Evolutionary conservation across 1,284 basidiomycete genomes (phyloP).

Genomic region (Moniliophthora roreri): DNA sequence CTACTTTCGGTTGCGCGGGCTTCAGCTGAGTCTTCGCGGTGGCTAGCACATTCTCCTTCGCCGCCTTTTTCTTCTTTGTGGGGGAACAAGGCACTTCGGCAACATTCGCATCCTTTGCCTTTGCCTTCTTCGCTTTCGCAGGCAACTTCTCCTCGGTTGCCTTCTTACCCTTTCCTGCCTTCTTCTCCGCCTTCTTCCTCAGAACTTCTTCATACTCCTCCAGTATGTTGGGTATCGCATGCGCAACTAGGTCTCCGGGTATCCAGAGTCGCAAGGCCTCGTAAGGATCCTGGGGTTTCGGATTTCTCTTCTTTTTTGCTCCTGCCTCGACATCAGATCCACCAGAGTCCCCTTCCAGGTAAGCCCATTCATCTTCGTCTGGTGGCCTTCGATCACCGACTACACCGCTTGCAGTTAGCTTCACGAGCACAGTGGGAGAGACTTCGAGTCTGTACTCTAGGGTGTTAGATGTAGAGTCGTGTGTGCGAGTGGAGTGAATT

Average conservation of each 20-base stretch:
- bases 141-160: conserved; percentile 7
- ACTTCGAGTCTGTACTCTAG: conserved; percentile 76
- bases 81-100: not conserved
- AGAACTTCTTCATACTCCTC: conserved; percentile 55
- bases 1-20: conserved; percentile 3
- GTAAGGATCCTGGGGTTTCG: conserved; percentile 45
- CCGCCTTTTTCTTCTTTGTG: too few relatives aligned
- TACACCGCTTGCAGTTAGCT: conserved; percentile 62
- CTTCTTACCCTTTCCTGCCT: conserved; percentile 38
- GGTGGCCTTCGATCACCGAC: conserved; percentile 57
- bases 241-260: conserved; percentile 70
- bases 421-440: conserved; percentile 61
- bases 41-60: not conserved
- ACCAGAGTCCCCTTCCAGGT: conserved; percentile 40
- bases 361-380: conserved; percentile 49
- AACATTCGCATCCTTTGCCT: not conserved
- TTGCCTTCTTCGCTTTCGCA: conserved; percentile 7
- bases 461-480: conserved; percentile 66
- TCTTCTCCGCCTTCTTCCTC: conserved; percentile 51
- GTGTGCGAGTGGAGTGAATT: conserved; percentile 41
- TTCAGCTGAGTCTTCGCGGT: not conserved
- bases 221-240: conserved; percentile 64
- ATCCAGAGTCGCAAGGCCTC: conserved; percentile 68
- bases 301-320: conserved; percentile 33
- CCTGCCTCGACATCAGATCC: conserved; percentile 28